phyloP scores from a whole-genome alignment of 2,329 filamentous ascomycete species.

The Fusarium illudens region DNA sequence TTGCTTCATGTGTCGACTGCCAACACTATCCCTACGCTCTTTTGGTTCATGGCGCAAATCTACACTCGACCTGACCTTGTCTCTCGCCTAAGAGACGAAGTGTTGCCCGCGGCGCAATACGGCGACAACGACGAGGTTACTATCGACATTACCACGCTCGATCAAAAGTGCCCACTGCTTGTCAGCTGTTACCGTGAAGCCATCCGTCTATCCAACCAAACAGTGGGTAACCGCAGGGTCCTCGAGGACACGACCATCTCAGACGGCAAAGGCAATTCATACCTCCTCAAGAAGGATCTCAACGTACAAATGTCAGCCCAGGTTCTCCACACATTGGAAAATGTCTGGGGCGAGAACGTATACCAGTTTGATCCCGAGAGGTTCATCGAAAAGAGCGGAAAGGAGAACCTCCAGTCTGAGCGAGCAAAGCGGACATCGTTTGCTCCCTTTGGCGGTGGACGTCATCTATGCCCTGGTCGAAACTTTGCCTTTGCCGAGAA shows the following conservation, averaged over 20 bases:
- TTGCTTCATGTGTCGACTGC: slow-evolving; percentile 45
- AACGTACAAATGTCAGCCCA: slow-evolving; percentile 19
- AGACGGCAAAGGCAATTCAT: slow-evolving; percentile 19
- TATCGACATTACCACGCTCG: slow-evolving; percentile 49
- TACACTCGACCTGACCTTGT: slow-evolving; percentile 43
- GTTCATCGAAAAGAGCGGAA: slow-evolving; percentile 10
- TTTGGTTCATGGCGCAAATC: slow-evolving; percentile 49
- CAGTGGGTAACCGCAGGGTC: slow-evolving; percentile 18
- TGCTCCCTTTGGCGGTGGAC: slow-evolving; percentile 20
- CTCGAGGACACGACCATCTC: slow-evolving; percentile 22
- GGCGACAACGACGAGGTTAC: slow-evolving; percentile 19
- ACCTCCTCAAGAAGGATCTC: slow-evolving; percentile 25
- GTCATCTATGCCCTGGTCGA: slow-evolving; percentile 19
- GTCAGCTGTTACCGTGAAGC: slow-evolving; percentile 22
- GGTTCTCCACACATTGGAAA: slow-evolving; percentile 6
- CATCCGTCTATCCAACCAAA: slow-evolving; percentile 14
- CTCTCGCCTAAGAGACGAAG: slow-evolving; percentile 44
- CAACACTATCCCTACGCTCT: slow-evolving; percentile 51
- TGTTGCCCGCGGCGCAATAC: slow-evolving; percentile 17
- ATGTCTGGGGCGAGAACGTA: slow-evolving; percentile 19
- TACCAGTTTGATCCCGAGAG: slow-evolving; percentile 17
- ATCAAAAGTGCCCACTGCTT: slow-evolving; percentile 49
- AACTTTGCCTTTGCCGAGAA: slow-evolving; percentile 33
- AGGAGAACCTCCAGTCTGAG: slow-evolving; percentile 10
- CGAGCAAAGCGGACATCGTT: slow-evolving; percentile 13